A percentile compares a stretch with the other conserved stretches of the same genome.
Conservation (phyloP, 192 early-diverging fungal species). For the Coemansia sp. region DNA sequence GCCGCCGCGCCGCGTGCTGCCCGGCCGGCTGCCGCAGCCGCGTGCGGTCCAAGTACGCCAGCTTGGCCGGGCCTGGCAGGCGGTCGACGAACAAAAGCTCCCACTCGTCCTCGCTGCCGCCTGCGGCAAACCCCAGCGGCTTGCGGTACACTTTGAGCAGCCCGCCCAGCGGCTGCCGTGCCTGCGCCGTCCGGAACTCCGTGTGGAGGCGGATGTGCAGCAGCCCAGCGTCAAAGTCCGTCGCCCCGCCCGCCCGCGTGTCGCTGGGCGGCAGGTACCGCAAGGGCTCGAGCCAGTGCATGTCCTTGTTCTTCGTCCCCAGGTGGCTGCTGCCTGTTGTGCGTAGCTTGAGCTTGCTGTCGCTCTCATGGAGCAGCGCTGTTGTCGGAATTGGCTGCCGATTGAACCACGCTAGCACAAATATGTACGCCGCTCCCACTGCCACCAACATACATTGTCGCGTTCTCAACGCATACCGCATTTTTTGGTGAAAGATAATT, state of each 20-base stretch:
- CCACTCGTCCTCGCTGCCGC: conserved; percentile 20
- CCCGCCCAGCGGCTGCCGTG: conserved; percentile 35
- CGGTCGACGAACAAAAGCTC: conserved; percentile 52
- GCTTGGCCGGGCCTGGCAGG: conserved; percentile 43
- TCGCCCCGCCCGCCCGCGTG: conserved; percentile 14
- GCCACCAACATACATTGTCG: conserved; percentile 45
- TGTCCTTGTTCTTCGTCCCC: conserved; percentile 32
- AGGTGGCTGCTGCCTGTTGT: conserved; percentile 18
- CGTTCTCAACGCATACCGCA: conserved; percentile 42
- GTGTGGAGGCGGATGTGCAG: conserved; percentile 46
- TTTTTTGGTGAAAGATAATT: conserved; percentile 10
- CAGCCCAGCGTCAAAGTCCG: conserved; percentile 32
- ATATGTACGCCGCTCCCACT: conserved; percentile 42
- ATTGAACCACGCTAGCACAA: conserved; percentile 52
- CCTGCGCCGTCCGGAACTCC: conserved; percentile 34
- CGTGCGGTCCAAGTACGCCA: conserved; percentile 42
- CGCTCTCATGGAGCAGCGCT: conserved; percentile 43
- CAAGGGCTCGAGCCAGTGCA: conserved; percentile 46
- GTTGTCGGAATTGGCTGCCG: conserved; percentile 52
- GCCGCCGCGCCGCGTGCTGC: conserved; percentile 26
- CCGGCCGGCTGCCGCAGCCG: conserved; percentile 37
- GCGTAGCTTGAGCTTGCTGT: conserved; percentile 24
- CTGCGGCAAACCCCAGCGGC: conserved; percentile 18
- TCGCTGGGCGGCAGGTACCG: conserved; percentile 11
- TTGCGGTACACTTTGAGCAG: conserved; percentile 50